These are phyloP conservation scores for Suillus lakei DNA, from an alignment of 768 basidiomycete species.

Conservation along the genomic window DNA sequence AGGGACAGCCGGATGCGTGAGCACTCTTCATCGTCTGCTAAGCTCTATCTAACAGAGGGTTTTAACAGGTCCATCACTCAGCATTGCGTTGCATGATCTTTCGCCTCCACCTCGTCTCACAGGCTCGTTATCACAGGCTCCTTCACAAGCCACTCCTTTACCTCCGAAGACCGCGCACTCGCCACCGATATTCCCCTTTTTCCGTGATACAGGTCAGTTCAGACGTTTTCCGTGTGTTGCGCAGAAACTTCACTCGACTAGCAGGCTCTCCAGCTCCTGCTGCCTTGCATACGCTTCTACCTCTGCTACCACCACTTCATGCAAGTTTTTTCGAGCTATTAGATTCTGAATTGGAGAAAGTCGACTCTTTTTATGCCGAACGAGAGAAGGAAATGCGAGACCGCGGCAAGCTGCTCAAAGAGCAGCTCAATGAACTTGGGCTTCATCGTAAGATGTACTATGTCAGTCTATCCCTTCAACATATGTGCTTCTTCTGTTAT, in stretches of 20 bases:
- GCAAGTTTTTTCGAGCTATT: slow-evolving; percentile 76
- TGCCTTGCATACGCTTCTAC: slow-evolving; percentile 53
- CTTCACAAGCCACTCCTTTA: slow-evolving; percentile 15
- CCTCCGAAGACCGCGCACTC: slow-evolving; percentile 12
- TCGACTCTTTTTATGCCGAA: slow-evolving; percentile 81
- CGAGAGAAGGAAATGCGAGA: slow-evolving; percentile 66
- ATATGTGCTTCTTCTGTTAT: slow-evolving; percentile 2
- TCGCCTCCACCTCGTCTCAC: slow-evolving; percentile 13
- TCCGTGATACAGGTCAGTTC: slow-evolving; percentile 19
- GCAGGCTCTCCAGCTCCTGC: slow-evolving; percentile 28
- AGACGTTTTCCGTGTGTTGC: neutral
- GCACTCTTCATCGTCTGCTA: neutral
- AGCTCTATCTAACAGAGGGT: neutral
- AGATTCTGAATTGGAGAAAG: slow-evolving; percentile 81
- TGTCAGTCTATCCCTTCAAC: slow-evolving; percentile 41
- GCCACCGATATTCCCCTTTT: slow-evolving; percentile 12
- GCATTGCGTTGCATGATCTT: slow-evolving; percentile 9
- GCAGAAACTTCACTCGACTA: neutral
- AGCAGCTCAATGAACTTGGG: slow-evolving; percentile 75
- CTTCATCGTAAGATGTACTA: slow-evolving; percentile 67
- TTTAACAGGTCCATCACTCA: slow-evolving; percentile 19
- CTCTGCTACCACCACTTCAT: slow-evolving; percentile 63
- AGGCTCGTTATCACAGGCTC: slow-evolving; percentile 13
- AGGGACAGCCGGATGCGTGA: slow-evolving; percentile 18
- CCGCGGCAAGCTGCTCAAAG: slow-evolving; percentile 53